Conservation (phyloP, 306 rosid genomes). For the Inga oerstediana region DNA sequence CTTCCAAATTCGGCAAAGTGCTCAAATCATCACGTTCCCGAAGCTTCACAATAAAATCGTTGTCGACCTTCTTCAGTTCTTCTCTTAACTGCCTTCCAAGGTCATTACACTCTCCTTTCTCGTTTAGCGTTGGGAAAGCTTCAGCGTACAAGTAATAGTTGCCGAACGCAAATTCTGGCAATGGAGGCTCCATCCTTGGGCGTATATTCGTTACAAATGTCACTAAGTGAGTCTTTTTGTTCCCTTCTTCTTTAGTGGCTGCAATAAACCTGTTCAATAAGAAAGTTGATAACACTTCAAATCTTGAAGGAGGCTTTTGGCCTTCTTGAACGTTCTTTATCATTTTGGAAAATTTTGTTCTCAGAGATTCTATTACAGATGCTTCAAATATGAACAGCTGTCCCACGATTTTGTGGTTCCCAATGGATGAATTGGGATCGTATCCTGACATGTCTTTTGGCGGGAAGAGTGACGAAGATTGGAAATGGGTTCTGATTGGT, state of each 20-base stretch:
- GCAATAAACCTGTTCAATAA: slow-evolving; percentile 48
- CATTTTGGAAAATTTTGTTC: slow-evolving; percentile 24
- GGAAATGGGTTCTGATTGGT: not conserved
- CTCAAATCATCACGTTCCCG: not conserved
- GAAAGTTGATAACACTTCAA: slow-evolving; percentile 46
- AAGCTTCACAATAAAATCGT: not conserved
- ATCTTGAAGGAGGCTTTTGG: slow-evolving; percentile 42
- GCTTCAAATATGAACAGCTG: slow-evolving; percentile 47
- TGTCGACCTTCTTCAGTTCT: not conserved
- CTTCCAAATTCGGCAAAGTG: not conserved
- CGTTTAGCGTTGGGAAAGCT: not conserved
- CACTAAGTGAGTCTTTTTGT: not conserved
- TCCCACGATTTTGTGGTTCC: slow-evolving; percentile 22
- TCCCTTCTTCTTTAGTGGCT: not conserved
- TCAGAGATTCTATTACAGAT: slow-evolving; percentile 39
- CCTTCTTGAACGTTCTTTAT: not conserved
- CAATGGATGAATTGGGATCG: not conserved
- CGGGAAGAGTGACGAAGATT: not conserved
- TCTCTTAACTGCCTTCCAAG: not conserved
- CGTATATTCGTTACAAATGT: slow-evolving; percentile 43
- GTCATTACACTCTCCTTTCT: not conserved
- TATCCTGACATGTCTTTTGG: slow-evolving; percentile 23
- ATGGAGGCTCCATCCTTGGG: slow-evolving; percentile 38
- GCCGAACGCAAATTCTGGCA: slow-evolving; percentile 34
- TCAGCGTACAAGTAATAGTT: slow-evolving; percentile 15